Evolutionary conservation across 495 filamentous ascomycete genomes (phyloP), one percentile per base, ranked within the genome.

Genomic region (Neurospora sublineolata): DNA sequence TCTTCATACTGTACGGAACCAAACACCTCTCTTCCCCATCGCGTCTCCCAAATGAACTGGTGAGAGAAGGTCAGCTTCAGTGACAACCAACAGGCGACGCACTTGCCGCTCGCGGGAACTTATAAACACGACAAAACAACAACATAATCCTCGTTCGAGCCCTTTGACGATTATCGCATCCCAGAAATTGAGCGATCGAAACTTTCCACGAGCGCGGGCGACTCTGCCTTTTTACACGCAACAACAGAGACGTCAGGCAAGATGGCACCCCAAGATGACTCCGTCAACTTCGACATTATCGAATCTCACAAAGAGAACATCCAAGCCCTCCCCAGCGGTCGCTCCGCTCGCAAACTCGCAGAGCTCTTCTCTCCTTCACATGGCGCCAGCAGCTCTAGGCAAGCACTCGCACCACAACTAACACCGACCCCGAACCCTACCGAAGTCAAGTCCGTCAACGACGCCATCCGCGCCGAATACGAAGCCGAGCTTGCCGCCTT

Each of bases 241-340:
- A 9, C 69, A 37, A 37, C 64, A 33, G 27, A 64, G 52, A 18
- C 68, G 23, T 69, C 58, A 41, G 18, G 37, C 74, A 83, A 76
- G 70, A 88, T 87, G 84, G 80, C 84, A 72, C 80, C 78, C 70
- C 74, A 81, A 69, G 82, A 83, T 71, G 83, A 86, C 78, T 75
- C 84, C 18, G 92, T 97, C 77, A 88, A 96, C 81, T 98, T 99
- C 85, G 91, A 97, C 73, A 89, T 97, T 73, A 98, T 99, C 82
- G 95, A 99, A 79, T 87, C 86, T 58, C 94, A 97, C 77, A 99
- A 99, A 82, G 95, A 99, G 81, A 98, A 99, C 78, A 97, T 98
- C 52, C 94, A 97, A 78, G 90, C 94, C 14, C 86, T 98, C 44
- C 93, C 96, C 2, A 91, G 92, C 67, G 95, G 95, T 41, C 89